Evolutionary conservation across 495 filamentous ascomycete species (phyloP).

Genomic region (Xanthoparmelia taractica): DNA sequence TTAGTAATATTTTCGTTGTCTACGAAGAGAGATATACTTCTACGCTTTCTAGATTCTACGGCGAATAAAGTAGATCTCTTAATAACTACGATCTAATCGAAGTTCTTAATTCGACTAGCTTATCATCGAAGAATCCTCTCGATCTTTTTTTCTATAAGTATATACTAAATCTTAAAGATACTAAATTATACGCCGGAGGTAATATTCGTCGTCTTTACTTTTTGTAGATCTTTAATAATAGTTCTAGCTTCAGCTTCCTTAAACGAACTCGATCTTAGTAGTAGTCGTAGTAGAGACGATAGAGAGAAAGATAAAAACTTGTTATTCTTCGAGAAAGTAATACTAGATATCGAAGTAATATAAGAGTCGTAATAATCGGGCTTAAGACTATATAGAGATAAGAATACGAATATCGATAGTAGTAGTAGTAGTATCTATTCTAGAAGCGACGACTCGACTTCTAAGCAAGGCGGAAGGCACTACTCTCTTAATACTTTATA

Average conservation of each 20-base stretch:
- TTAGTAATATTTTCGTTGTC: background rate
- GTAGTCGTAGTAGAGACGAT: background rate
- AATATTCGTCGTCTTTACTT: background rate
- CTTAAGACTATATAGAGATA: background rate
- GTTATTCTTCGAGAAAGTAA: background rate
- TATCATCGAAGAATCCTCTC: background rate
- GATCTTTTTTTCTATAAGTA: background rate
- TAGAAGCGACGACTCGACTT: background rate
- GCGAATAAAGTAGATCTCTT: background rate
- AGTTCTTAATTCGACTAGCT: background rate
- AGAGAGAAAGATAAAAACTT: background rate
- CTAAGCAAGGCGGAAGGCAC: background rate
- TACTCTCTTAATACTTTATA: conserved; percentile 2
- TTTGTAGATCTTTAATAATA: background rate
- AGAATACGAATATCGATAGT: background rate
- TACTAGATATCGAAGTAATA: background rate
- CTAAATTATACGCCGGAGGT: too few species aligned
- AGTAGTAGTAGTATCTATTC: background rate
- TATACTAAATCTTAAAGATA: background rate
- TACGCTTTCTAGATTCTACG: background rate
- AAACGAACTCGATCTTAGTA: background rate
- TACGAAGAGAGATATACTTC: background rate
- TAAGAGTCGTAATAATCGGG: background rate
- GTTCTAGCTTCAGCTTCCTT: background rate
- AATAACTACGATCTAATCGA: background rate